phyloP scores from a whole-genome alignment of 495 filamentous ascomycete species.

The Neurospora tetrasperma region DNA sequence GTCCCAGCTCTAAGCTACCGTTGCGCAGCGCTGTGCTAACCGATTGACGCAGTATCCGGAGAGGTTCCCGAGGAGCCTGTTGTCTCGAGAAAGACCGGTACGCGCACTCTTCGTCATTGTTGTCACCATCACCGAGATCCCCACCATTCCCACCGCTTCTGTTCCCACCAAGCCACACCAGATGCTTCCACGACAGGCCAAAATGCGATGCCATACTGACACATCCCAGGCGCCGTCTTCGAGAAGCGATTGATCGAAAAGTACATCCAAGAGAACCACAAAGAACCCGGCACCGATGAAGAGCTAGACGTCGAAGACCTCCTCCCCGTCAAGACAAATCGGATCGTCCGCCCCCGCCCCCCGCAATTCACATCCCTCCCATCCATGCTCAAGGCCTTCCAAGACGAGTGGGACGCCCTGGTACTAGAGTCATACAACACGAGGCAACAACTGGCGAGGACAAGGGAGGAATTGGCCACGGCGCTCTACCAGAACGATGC shows the following conservation, averaged over 20 bases:
- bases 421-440: slow-evolving; percentile 84
- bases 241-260: slow-evolving; percentile 92
- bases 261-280: slow-evolving; percentile 88
- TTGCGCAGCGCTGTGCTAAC: slow-evolving; percentile 6
- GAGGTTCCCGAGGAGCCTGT: slow-evolving; percentile 94
- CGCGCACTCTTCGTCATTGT: slow-evolving; percentile 22
- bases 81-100: slow-evolving; percentile 87
- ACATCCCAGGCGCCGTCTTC: slow-evolving; percentile 63
- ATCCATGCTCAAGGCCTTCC: slow-evolving; percentile 90
- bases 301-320: slow-evolving; percentile 79
- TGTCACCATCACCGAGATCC: not conserved
- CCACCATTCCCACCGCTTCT: not conserved
- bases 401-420: slow-evolving; percentile 96
- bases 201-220: slow-evolving; percentile 12
- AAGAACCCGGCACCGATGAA: slow-evolving; percentile 86
- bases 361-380: slow-evolving; percentile 95
- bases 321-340: slow-evolving; percentile 72
- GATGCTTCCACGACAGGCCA: not conserved
- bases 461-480: slow-evolving; percentile 83
- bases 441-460: slow-evolving; percentile 77
- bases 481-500: slow-evolving; percentile 96
- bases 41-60: slow-evolving; percentile 64
- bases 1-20: not conserved
- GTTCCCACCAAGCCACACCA: not conserved
- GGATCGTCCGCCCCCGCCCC: slow-evolving; percentile 76